Evolutionary conservation across 768 basidiomycete species (phyloP).

Genomic region (Inosperma sp.): DNA sequence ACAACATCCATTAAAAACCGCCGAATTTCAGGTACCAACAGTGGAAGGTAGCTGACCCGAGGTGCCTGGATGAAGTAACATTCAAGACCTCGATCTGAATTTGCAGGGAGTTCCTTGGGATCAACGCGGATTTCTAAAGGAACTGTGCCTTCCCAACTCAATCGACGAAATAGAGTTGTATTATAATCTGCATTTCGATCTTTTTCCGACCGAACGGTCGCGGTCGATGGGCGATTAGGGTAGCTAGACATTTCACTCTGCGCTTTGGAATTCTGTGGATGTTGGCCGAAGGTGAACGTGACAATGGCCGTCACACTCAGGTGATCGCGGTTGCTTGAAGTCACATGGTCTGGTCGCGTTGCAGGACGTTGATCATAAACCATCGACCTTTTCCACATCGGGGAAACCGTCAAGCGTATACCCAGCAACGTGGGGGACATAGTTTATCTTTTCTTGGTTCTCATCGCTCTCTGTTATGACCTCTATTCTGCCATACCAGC

Average conservation of each 20-base stretch:
- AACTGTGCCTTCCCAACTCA: conserved; percentile 89
- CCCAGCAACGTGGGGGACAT: conserved; percentile 7
- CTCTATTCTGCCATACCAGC: conserved; percentile 11
- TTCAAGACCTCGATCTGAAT: conserved; percentile 84
- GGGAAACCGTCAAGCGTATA: too few species aligned
- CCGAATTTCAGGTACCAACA: conserved; percentile 84
- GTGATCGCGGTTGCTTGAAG: conserved; percentile 22
- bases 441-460: conserved; percentile 16
- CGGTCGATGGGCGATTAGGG: conserved; percentile 35
- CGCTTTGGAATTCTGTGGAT: not conserved
- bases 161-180: conserved; percentile 78
- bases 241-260: conserved; percentile 16
- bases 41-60: conserved; percentile 87
- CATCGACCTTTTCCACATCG: too few species aligned
- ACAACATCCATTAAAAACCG: conserved; percentile 89
- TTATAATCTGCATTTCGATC: conserved; percentile 45
- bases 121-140: conserved; percentile 88
- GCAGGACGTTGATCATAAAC: conserved; percentile 3
- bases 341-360: conserved; percentile 4
- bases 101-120: conserved; percentile 83
- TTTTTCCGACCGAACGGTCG: conserved; percentile 27
- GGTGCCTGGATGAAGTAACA: conserved; percentile 90
- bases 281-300: not conserved
- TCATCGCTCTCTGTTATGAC: conserved; percentile 16
- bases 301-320: conserved; percentile 17